Evolutionary conservation across 2,329 filamentous ascomycete species (phyloP), one percentile per base, ranked within the genome.

Genomic region (Cladosporium oxysporum): DNA sequence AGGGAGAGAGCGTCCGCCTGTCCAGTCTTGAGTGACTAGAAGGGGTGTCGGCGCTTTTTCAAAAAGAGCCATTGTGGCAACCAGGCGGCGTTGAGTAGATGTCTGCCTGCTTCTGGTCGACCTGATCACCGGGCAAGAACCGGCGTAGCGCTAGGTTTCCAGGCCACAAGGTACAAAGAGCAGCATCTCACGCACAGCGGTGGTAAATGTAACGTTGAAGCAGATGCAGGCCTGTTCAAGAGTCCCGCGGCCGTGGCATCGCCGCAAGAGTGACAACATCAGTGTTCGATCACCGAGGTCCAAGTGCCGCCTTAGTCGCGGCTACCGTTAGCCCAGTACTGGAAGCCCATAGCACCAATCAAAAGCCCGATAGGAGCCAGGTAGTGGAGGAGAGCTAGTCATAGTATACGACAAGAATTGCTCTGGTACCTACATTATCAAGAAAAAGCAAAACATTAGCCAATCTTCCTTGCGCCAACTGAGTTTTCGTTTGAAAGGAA

Each of bases 321-420:
- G 21, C 18, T 31, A 29, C 61, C 61, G 28, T 57, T 44, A 11
- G 44, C 41, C 61, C 61, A 63, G 35, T 63, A 73, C 37, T 74
- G 67, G 11, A 73, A 55, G n/a, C 69, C 53, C 55, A 76, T 68
- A 12, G 71, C 73, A 55, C 72, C 47, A 14, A 76, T 37, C 53
- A 78, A 55, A 26, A 77, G 64, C 18, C 71, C 55, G 29, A 73
- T 64, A 11, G 75, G 74, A 41, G 70, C 71, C 44, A 76, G 57
- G 65, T 73, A 74, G 60, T 74, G 70, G 53, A 73, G 52, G 61
- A 73, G 61, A 47, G 61, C 69, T 69, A 78, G 77, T 79, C 77
- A 79, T 75, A 80, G 76, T 69, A 80, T 76, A 66, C 74, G 76
- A 68, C 78, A 80, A 12, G 76, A 75, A 68, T 76, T 78, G 70